These are phyloP conservation scores for Nemania diffusa DNA, from an alignment of 2,329 filamentous ascomycete species.

Conservation along the genomic window DNA sequence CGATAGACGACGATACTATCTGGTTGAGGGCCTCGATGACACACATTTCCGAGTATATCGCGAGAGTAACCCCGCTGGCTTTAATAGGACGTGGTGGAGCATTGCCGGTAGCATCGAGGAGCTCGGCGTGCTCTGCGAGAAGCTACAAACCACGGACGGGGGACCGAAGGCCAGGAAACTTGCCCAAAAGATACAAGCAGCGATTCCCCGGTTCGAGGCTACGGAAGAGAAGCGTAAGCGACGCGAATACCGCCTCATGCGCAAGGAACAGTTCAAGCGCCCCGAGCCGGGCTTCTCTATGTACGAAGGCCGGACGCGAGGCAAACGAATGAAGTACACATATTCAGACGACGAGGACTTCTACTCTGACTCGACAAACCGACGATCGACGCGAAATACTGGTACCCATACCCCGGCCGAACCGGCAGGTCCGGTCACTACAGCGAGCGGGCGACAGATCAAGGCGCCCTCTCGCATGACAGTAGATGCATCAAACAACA, in stretches of 20 bases:
- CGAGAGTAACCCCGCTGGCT: conserved; percentile 84
- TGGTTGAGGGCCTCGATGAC: conserved; percentile 93
- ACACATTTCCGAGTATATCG: conserved; percentile 94
- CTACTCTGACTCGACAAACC: conserved; percentile 68
- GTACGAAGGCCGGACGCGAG: conserved; percentile 95
- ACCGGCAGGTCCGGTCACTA: conserved; percentile 69
- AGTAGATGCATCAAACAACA: conserved; percentile 63
- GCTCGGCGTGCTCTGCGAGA: conserved; percentile 77
- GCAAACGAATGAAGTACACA: conserved; percentile 96
- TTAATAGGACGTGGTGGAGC: conserved; percentile 88
- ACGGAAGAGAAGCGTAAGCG: conserved; percentile 96
- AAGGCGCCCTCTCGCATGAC: conserved; percentile 74
- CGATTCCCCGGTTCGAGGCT: conserved; percentile 89
- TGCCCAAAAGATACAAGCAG: conserved; percentile 78
- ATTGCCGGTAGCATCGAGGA: conserved; percentile 93
- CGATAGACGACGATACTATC: conserved; percentile 90
- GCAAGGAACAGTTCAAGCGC: conserved; percentile 86
- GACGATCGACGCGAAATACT: conserved; percentile 80
- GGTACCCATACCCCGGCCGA: conserved; percentile 79
- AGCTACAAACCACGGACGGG: conserved; percentile 79
- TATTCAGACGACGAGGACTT: conserved; percentile 89
- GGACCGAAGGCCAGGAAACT: conserved; percentile 83
- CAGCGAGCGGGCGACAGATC: conserved; percentile 88
- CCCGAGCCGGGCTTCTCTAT: conserved; percentile 90
- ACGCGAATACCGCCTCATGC: conserved; percentile 87